Evolutionary conservation across 495 filamentous ascomycete species (phyloP), one percentile per base, ranked within the genome.

Genomic region (Annulohypoxylon stygium): DNA sequence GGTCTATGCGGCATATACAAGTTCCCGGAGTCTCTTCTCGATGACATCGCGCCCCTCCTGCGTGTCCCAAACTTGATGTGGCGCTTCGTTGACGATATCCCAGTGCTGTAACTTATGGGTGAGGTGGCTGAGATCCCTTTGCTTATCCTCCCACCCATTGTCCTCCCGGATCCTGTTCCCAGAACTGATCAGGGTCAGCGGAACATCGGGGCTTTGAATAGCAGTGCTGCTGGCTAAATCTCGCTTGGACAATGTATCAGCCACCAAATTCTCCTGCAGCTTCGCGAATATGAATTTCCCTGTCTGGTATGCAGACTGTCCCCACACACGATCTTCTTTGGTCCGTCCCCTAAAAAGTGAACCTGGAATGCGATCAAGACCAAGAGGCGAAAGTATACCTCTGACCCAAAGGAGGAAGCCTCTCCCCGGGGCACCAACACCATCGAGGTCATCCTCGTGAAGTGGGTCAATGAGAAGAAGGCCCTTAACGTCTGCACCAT

Each of bases 261-360:
- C 96, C 18, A 97, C 93, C 0, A 98, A 83, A 64, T 91, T 95
- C 83, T 99, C 96, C 80, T 99, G 96, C 39, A 99, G 84, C 78
- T 95, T 94, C 4, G 93, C 92, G 75, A 94, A 96, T 78, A 98
- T 90, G 74, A 87, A 91, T 70, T 91, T 93, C 12, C 92, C 94
- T 14, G 84, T 87, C 79, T 97, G 93, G 71, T 94, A 92, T 0
- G 93, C 89, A 6, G 88, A 87, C 25, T 87, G 84, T 4, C 96
- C 96, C 74, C 91, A 93, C 3, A 95, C 88, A 0, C 96, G 91
- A 76, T 98, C 96, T 76, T 92, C 89, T n/a, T 93, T 87, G 9
- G 83, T 90, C 12, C 93, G 89, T 45, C 93, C 92, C 50, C 89
- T 87, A 81, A 97, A 89, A 26, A 99, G 71, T 6, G 94, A 93